Evolutionary conservation across 2,329 filamentous ascomycete species (phyloP).

Genomic region (Plectosphaerella sp.): DNA sequence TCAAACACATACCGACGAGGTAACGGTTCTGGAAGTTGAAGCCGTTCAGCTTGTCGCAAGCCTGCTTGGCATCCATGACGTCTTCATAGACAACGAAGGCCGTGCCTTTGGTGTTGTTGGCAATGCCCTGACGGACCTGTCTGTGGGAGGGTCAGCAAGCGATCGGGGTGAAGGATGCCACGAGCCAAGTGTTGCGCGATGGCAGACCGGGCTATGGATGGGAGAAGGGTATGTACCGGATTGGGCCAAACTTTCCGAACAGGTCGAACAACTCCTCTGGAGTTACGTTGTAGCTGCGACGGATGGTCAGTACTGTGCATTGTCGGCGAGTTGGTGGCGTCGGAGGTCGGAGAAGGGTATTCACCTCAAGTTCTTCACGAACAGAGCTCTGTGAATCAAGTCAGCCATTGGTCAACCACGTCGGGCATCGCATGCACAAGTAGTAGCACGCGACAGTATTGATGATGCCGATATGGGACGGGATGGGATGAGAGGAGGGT

Average conservation of each 20-base stretch:
- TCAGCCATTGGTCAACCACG: conserved; percentile 21
- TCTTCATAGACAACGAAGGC: conserved; percentile 99
- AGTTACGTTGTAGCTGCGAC: conserved; percentile 89
- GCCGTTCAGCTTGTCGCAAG: conserved; percentile 98
- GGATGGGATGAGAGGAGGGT: conserved; percentile 4
- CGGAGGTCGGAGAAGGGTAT: conserved; percentile 46
- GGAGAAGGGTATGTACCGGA: conserved; percentile 63
- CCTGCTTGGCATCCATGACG: conserved; percentile 97
- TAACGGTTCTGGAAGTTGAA: conserved; percentile 99
- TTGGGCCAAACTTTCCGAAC: conserved; percentile 95
- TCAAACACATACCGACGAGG: conserved; percentile 74
- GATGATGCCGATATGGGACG: neutral
- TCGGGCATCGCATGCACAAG: neutral
- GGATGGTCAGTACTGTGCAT: conserved; percentile 33
- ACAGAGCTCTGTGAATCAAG: conserved; percentile 73
- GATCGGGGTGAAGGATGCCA: conserved; percentile 1
- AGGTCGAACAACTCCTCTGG: conserved; percentile 97
- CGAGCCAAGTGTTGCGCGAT: neutral
- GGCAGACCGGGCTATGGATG: conserved; percentile 7
- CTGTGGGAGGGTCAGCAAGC: conserved; percentile 40
- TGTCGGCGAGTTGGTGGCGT: conserved; percentile 44
- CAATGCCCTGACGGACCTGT: conserved; percentile 97
- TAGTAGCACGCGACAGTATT: neutral
- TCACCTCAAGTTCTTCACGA: conserved; percentile 98
- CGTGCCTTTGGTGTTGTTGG: conserved; percentile 95